Base-by-base conservation (phyloP, 139 green algal species). In the Ulvella scutata region DNA sequence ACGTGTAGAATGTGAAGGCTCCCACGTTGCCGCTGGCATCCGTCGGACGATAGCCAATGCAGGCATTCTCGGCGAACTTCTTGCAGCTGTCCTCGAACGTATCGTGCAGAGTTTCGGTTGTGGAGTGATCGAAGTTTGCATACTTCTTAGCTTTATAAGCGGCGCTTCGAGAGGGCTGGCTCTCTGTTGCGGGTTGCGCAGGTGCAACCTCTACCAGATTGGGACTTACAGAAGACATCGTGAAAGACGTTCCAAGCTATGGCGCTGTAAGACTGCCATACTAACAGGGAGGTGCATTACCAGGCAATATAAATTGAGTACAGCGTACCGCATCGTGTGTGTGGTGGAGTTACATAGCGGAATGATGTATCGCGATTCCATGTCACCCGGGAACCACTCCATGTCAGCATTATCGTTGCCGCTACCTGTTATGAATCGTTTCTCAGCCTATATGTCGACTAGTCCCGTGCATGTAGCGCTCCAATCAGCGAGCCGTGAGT, bases 31-130 rank as follows among this genome's bases (percentile, higher is more conserved):
- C 86, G 37, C 87, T 73, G 6, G 37, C 74, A 3, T 51, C 72
- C 7, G 72, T 72, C 35, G 44, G 72, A 31, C 86, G 72, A n/a
- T 61, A 43, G 20, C 87, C 87, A 36, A 91, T 77, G 79, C 82
- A 89, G 3, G 79, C 78, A 23, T 74, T 40, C 33, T 83, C 51
- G 13, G 35, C 44, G 35, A 80, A 80, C 26, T 82, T 81, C 9
- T 83, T 62, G 4, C 85, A 80, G 10, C 83, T 84, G 9, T 77
- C 61, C 38, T 87, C 79, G 74, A 96, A 94, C 17, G 87, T 33
- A 72, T 96, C 90, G 36, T 88, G 89, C 2, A 96, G 81, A 2
- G 90, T 95, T 6, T 13, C 13, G 13, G 51, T 31, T 26, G 51
- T n/a, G 17, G 51, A n/a, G 13, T 67, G n/a, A 34, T n/a, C n/a